Base-by-base conservation (phyloP, 345 rosid genomes). In the Hevea brasiliensis region DNA sequence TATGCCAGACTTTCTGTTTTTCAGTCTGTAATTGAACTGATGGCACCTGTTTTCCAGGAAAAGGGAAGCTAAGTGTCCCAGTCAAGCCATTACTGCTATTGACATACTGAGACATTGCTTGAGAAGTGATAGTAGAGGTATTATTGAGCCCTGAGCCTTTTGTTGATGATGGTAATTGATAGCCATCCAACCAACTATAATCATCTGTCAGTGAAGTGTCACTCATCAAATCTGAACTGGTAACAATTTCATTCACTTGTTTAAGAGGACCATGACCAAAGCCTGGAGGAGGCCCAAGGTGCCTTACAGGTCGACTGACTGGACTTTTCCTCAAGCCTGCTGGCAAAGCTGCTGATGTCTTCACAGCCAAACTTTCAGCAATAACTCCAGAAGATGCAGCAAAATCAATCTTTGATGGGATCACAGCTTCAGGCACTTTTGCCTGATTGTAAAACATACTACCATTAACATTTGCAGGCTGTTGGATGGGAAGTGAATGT, bases 161-260 rank as follows among this genome's bases (percentile, higher is more conserved):
- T 26, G 83, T 65, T 70, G 93, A 82, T 12, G 88, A 75, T 4
- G 90, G 81, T 70, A 87, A 68, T 81, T 89, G 92, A 84, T 95
- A 92, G 61, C 98, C 98, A 87, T 95, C 98, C 88, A 92, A 81
- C 97, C 99, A 95, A 77, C 94, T 89, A 83, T 95, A 95, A 81
- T 95, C 96, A 90, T 95, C 99, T 78, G 59, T 80, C 44, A 79
- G 60, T 13, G 78, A 70, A 82, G 68, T 81, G 67, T 71, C 86
- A 26, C 64, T 58, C 51, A 61, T 73, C 60, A 84, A 21, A 67
- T 78, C 85, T 0, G 81, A 77, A 70, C 77, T 81, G 58, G 90
- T 74, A 73, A 80, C 37, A n/a, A 81, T 82, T 71, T 81, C 97
- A 64, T 51, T 79, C 13, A 27, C 74, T 68, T 82, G 89, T 79